phyloP scores from a whole-genome alignment of 2,329 filamentous ascomycete species.

The Ambrosiella cleistominuta region DNA sequence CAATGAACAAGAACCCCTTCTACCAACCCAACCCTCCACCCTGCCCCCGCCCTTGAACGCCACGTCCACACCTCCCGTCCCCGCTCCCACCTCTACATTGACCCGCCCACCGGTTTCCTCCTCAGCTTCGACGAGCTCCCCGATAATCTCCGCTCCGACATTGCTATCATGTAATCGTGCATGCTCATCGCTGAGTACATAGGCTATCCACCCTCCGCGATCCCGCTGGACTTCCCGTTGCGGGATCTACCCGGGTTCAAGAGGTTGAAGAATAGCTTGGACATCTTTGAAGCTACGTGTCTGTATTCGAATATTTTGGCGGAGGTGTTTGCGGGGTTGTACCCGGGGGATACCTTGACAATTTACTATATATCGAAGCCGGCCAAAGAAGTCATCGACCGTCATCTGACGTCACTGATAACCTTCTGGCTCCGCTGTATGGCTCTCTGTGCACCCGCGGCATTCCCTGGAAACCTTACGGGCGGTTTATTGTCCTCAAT shows the following conservation, averaged over 20 bases:
- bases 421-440: constrained; percentile 34
- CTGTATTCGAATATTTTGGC: constrained; percentile 29
- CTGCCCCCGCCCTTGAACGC: background rate
- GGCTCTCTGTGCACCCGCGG: constrained; percentile 34
- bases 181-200: background rate
- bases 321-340: constrained; percentile 20
- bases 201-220: constrained; percentile 6
- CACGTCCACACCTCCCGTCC: background rate
- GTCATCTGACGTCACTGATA: constrained; percentile 40
- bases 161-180: background rate
- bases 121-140: constrained; percentile 8
- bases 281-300: constrained; percentile 28
- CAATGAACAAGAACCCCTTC: no score
- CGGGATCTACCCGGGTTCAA: background rate
- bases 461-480: constrained; percentile 47
- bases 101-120: constrained; percentile 7
- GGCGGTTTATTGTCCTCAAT: constrained; percentile 38
- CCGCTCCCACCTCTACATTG: background rate
- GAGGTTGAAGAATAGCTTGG: constrained; percentile 17
- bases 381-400: constrained; percentile 43
- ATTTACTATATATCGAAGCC: constrained; percentile 47
- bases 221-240: constrained; percentile 13
- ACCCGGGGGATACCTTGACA: constrained; percentile 37
- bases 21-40: background rate
- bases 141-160: background rate